These are phyloP conservation scores for Kwoniella dejecticola DNA, from an alignment of 768 basidiomycete species.

Conservation along the genomic window DNA sequence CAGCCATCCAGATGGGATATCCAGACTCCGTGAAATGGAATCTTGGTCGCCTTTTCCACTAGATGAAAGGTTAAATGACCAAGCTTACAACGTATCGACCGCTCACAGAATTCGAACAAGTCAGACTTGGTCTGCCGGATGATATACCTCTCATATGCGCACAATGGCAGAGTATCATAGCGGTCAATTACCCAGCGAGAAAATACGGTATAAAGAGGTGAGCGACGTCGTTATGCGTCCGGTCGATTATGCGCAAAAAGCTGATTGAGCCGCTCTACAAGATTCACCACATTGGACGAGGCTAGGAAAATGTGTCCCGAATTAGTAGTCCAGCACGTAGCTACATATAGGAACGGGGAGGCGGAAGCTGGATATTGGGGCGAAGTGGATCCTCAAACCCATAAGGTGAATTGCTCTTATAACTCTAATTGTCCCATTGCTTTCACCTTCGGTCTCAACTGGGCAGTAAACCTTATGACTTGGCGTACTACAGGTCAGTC, in stretches of 20 bases:
- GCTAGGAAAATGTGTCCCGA: constrained; percentile 84
- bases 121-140: constrained; percentile 67
- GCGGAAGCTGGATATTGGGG: constrained; percentile 86
- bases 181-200: constrained; percentile 93
- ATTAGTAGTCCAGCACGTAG: constrained; percentile 83
- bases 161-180: constrained; percentile 64
- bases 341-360: constrained; percentile 70
- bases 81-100: neutral
- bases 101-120: constrained; percentile 74
- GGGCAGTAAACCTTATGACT: too few species aligned
- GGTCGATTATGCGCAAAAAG: too few species aligned
- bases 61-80: neutral
- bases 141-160: constrained; percentile 48
- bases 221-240: too few species aligned
- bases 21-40: too few species aligned
- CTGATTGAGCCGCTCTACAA: neutral
- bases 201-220: constrained; percentile 91
- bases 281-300: constrained; percentile 58
- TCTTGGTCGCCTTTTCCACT: neutral
- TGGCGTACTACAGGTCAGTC: constrained; percentile 80
- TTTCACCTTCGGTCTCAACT: too few species aligned
- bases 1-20: too few species aligned
- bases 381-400: constrained; percentile 81
- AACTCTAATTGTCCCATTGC: too few species aligned
- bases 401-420: too few species aligned